Conservation (phyloP, 2,329 filamentous ascomycete genomes). For the Nannizzia gypsea region DNA sequence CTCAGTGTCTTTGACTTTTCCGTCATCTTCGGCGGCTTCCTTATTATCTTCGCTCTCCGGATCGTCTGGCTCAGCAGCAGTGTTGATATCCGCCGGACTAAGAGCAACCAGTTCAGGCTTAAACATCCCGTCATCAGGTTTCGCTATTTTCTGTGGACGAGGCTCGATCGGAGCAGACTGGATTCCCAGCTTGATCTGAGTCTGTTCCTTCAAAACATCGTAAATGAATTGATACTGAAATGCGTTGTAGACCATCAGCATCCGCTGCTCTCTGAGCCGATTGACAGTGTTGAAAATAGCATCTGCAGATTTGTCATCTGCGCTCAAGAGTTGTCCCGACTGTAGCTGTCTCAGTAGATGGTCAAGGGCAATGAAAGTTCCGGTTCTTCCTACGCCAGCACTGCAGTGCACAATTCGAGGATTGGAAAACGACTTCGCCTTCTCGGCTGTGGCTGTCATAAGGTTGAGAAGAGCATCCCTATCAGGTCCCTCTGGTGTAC, state of each 20-base stretch:
- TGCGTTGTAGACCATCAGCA: slow-evolving; percentile 91
- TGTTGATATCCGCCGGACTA: background rate
- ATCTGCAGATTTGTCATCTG: slow-evolving; percentile 44
- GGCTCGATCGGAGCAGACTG: slow-evolving; percentile 11
- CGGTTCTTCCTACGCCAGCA: slow-evolving; percentile 84
- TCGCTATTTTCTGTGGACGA: slow-evolving; percentile 10
- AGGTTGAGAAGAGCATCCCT: slow-evolving; percentile 41
- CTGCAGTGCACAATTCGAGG: slow-evolving; percentile 79
- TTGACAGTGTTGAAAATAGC: slow-evolving; percentile 71
- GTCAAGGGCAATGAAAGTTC: slow-evolving; percentile 94
- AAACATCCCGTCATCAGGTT: background rate
- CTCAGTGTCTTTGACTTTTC: background rate
- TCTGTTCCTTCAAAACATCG: slow-evolving; percentile 59
- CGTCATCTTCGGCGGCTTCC: background rate
- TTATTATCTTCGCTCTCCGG: background rate
- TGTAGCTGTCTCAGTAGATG: slow-evolving; percentile 75
- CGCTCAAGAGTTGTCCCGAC: slow-evolving; percentile 52
- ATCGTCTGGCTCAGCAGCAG: background rate
- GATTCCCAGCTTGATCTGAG: slow-evolving; percentile 25
- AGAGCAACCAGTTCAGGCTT: background rate
- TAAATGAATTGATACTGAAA: slow-evolving; percentile 81
- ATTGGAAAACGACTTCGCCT: slow-evolving; percentile 42
- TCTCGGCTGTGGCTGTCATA: slow-evolving; percentile 37
- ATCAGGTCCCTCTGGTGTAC: slow-evolving; percentile 53
- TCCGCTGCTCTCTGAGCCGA: slow-evolving; percentile 68